Base-by-base conservation (phyloP, 345 rosid genomes). In the Anacardium occidentale region DNA sequence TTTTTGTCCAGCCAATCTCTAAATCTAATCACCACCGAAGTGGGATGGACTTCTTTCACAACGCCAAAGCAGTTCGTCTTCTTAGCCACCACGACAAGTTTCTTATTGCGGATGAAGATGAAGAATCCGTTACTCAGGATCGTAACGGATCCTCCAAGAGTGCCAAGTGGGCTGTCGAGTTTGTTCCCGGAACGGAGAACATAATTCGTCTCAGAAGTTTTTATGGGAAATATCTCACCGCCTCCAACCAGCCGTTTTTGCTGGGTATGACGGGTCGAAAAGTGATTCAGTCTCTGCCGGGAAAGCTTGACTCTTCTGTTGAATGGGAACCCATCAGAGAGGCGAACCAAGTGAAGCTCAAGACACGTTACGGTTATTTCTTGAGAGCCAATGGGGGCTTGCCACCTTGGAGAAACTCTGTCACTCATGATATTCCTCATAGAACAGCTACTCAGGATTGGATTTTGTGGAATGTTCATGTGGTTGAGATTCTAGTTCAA, bases 241-340 rank as follows among this genome's bases (percentile, higher is more conserved):
- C 98, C 65, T 84, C 97, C 7, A 88, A 91, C 76, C 83, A 84
- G 70, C 91, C 91, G 20, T 91, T 88, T 78, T 68, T 92, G 21
- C 86, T 89, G 1, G 97, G 99, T 22, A 85, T 89, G 78, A 87
- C 91, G 18, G 96, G 97, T 20, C 83, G 83, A 6, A 34, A 34
- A 34, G 40, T 34, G 40, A 5, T 34, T 34, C 40, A 34, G 40
- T 34, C 40, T 34, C 40, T 34, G 40, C 40, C 40, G 5, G 4
- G 40, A 34, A 34, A 4, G 40, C 40, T 34, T 34, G 40, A 34
- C 40, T 81, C 83, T 1, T 85, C 87, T 7, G 76, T 83, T 20
- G 93, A 86, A 74, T 91, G 98, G 97, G 94, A 94, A 53, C 97
- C 98, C 21, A 45, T 84, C 15, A 85, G 74, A 44, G 91, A 86